Conservation (phyloP, 2,329 filamentous ascomycete species). For the Fusarium humuli region DNA sequence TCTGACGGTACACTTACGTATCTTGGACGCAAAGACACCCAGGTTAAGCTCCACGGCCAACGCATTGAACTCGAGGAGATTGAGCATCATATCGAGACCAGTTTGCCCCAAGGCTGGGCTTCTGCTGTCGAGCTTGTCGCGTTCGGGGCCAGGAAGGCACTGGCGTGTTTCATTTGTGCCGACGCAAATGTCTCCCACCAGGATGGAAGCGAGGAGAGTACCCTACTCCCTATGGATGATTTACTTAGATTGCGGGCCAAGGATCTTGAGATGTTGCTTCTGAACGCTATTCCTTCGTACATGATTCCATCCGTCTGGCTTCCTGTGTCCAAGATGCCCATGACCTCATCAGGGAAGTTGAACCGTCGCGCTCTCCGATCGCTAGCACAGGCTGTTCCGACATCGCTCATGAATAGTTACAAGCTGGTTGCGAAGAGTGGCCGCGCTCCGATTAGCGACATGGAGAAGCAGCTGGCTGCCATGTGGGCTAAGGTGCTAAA, state of each 20-base stretch:
- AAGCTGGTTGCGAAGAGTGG: slow-evolving; percentile 36
- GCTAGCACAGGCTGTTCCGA: slow-evolving; percentile 14
- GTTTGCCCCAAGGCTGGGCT: slow-evolving; percentile 10
- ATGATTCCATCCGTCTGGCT: slow-evolving; percentile 59
- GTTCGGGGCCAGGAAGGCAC: slow-evolving; percentile 19
- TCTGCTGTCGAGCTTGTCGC: slow-evolving; percentile 40
- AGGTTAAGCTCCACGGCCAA: slow-evolving; percentile 70
- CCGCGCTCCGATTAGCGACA: slow-evolving; percentile 51
- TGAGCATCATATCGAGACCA: slow-evolving; percentile 55
- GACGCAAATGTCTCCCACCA: slow-evolving; percentile 4
- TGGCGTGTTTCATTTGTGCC: slow-evolving; percentile 39
- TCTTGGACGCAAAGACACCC: slow-evolving; percentile 66
- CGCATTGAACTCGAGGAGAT: slow-evolving; percentile 63
- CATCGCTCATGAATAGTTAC: slow-evolving; percentile 2
- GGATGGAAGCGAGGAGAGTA: background rate
- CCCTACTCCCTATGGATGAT: background rate
- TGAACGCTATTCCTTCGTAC: slow-evolving; percentile 45
- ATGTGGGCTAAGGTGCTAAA: slow-evolving; percentile 34
- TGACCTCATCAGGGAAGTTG: slow-evolving; percentile 57
- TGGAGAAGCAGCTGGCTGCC: slow-evolving; percentile 13
- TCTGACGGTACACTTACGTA: slow-evolving; percentile 57
- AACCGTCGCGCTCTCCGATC: slow-evolving; percentile 54
- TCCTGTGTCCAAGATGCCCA: slow-evolving; percentile 56
- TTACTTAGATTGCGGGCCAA: slow-evolving; percentile 14
- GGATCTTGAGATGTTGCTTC: slow-evolving; percentile 1